Base-by-base conservation (phyloP, 129 eudicot genomes). In the Artemisia tridentata region DNA sequence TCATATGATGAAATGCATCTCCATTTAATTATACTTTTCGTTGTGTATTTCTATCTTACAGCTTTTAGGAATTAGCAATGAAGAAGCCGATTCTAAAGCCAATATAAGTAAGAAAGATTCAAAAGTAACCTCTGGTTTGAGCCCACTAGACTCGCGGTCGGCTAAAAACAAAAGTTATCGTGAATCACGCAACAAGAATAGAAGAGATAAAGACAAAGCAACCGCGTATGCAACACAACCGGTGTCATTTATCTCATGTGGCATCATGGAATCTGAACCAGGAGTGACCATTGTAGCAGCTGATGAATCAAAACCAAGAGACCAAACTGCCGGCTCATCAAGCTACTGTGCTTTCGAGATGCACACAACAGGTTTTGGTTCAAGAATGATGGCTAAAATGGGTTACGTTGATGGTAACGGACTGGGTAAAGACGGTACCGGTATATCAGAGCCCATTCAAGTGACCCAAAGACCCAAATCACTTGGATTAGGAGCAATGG, bases 341-440 rank as follows among this genome's bases (percentile, higher is more conserved):
- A 71, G 72, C 34, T 86, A 84, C 58, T 91, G 96, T 64, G 85
- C 98, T 46, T 92, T 92, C 31, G 98, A 92, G 86, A 72, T 84
- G 82, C 98, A 88, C 83, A 92, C 98, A 2, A 92, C 88, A 3
- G 96, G 98, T 11, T 88, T 92, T 45, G 98, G 98, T 13, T 92
- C 96, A 25, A 89, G 84, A 84, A 88, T 92, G 91, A 72, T 92
- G 96, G 95, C 98, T 21, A 92, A 86, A 80, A 92, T 92, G 98
- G 98, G 98, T 41, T 86, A 78, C 49, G 81, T 84, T 23, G 96
- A 86, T 58, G 98, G 98, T 12, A 76, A 69, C 1, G 96, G 96
- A 3, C 57, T 92, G 67, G 98, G 98, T 8, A 92, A 92, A 72
- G 95, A 92, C 19, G 95, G 90, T 18, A 80, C 76, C 56, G 96